Evolutionary conservation across 2,329 filamentous ascomycete genomes (phyloP).

Genomic region (Pseudocercospora musae): DNA sequence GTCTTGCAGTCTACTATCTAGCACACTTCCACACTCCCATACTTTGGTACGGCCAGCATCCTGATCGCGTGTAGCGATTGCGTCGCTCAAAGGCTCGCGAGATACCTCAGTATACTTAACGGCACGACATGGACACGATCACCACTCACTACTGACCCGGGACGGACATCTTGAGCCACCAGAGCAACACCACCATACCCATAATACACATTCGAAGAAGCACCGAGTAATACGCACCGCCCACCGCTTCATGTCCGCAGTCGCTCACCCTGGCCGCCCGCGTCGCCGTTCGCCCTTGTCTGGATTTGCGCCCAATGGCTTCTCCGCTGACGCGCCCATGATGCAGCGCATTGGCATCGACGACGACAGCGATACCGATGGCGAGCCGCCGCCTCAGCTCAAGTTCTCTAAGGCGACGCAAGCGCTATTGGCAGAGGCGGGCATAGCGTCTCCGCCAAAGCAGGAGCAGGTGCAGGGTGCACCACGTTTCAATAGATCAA

Average conservation of each 20-base stretch:
- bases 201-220: constrained; percentile 14
- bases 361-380: constrained; percentile 85
- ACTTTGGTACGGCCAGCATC: constrained; percentile 5
- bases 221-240: constrained; percentile 24
- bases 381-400: constrained; percentile 84
- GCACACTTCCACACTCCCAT: background rate
- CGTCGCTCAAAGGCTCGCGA: constrained; percentile 24
- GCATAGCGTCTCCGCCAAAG: constrained; percentile 55
- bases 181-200: constrained; percentile 21
- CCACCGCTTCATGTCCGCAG: constrained; percentile 35
- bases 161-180: constrained; percentile 17
- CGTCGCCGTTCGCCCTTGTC: constrained; percentile 48
- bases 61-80: constrained; percentile 29
- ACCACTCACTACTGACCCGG: constrained; percentile 21
- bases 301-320: constrained; percentile 45
- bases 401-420: constrained; percentile 92
- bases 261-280: constrained; percentile 33
- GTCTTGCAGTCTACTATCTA: background rate
- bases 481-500: constrained; percentile 29
- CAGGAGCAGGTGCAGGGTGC: constrained; percentile 40
- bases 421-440: constrained; percentile 65
- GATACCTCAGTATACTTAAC: constrained; percentile 32
- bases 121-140: constrained; percentile 24
- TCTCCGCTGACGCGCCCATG: constrained; percentile 45
- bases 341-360: constrained; percentile 56